These are phyloP conservation scores for Sarcodon aspratus DNA, from an alignment of 768 basidiomycete genomes.

Conservation along the genomic window DNA sequence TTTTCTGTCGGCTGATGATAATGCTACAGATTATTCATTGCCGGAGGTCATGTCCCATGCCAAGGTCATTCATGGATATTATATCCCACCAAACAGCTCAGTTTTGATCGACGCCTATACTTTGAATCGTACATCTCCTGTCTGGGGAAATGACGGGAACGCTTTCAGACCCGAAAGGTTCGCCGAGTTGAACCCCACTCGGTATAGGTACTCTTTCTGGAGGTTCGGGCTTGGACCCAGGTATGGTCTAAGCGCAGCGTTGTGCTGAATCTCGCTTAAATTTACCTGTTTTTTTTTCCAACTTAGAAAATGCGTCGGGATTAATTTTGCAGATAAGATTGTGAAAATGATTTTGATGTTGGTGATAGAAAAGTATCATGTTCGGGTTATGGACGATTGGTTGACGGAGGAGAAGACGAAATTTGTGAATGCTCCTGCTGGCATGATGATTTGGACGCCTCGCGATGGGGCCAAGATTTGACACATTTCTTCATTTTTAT, in stretches of 20 bases:
- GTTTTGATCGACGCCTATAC: constrained; percentile 2
- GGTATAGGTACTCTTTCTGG: constrained; percentile 1
- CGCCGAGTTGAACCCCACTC: background rate
- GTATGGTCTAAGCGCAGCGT: too few relatives aligned
- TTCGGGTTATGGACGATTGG: background rate
- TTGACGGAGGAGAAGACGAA: background rate
- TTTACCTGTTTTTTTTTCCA: too few relatives aligned
- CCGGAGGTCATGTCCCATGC: background rate
- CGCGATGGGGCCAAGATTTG: too few relatives aligned
- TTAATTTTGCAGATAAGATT: background rate
- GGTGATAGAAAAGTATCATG: background rate
- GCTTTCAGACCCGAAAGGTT: constrained; percentile 1
- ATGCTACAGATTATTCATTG: background rate
- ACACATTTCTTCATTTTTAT: too few relatives aligned
- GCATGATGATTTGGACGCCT: background rate
- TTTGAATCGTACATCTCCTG: background rate
- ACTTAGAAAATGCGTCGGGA: background rate
- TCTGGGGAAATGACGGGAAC: background rate
- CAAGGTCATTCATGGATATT: constrained; percentile 1
- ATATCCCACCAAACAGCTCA: background rate
- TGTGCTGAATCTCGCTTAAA: too few relatives aligned
- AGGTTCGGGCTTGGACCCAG: background rate
- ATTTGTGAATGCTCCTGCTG: background rate
- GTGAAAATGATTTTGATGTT: background rate
- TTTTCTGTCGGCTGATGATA: too few relatives aligned